Evolutionary conservation across 2,329 filamentous ascomycete genomes (phyloP), one percentile per base, ranked within the genome.

Genomic region (Paramyrothecium sp.): DNA sequence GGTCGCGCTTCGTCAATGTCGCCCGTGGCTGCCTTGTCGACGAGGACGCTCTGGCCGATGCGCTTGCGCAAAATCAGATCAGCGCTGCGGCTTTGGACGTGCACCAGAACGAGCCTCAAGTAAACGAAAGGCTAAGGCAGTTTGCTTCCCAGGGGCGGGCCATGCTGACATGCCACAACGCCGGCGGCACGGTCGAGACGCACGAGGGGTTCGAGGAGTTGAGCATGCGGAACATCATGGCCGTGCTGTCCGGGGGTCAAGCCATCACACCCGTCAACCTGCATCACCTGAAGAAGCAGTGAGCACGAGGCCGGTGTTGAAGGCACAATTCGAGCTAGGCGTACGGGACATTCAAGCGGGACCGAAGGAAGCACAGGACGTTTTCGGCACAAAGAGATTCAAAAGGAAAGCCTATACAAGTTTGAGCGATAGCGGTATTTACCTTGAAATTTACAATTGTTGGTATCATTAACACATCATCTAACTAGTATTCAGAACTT

Each of bases 111-210:
- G 88, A 90, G 69, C 87, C 87, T 3, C 58, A 70, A 44, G 76
- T 87, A 2, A 76, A 83, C 64, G 67, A 73, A 30, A 71, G 77
- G 22, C 67, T 89, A 57, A 47, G 71, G 59, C 69, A 65, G 33
- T 63, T 82, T 46, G 75, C 75, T 0, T 65, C 67, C 7, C 56
- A 65, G 50, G 73, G 75, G 0, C 79, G 78, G 59, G 83, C 83
- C 0, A 79, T 87, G 73, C 67, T 89, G 55, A 84, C 87, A n/a
- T 84, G 84, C 54, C 88, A 89, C 67, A 88, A 88, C 61, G 87
- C 86, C 1, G 87, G 87, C 0, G 85, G 86, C 3, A 88, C 86
- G 38, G 77, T 89, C 16, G 85, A 89, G 68, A 87, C 86, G 59
- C 85, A 87, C 64, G 68, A 81, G n/a, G 85, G 83, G 3, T 89